Evolutionary conservation across 2,329 filamentous ascomycete genomes (phyloP).

Genomic region (Fusarium tjaetaba): DNA sequence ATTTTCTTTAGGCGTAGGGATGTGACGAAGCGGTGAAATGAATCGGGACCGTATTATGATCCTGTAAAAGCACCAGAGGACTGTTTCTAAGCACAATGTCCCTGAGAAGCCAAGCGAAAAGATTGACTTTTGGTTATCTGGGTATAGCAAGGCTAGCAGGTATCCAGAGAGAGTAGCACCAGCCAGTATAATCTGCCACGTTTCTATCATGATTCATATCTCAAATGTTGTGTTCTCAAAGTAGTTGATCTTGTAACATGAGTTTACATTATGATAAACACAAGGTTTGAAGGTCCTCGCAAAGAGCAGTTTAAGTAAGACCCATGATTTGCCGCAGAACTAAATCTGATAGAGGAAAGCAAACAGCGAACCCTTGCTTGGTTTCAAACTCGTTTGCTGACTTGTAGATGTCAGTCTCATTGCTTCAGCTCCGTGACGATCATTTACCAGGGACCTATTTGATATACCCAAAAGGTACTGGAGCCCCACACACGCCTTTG

Average conservation of each 20-base stretch:
- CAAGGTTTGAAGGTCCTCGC: not conserved
- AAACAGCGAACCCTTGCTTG: not conserved
- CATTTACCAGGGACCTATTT: not conserved
- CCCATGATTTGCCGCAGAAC: not conserved
- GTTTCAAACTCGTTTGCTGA: not conserved
- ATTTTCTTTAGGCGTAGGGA: slow-evolving; percentile 56
- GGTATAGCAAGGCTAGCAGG: not conserved
- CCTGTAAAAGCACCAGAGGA: slow-evolving; percentile 51
- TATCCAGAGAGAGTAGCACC: not conserved
- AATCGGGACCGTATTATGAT: slow-evolving; percentile 59
- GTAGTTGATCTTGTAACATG: rapidly evolving
- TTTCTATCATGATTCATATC: not conserved
- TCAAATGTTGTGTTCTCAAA: rapidly evolving
- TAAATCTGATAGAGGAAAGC: not conserved
- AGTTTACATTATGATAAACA: rapidly evolving
- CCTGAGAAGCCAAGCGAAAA: not conserved
- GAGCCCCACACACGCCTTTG: not conserved
- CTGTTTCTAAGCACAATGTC: not conserved
- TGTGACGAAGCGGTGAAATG: slow-evolving; percentile 58
- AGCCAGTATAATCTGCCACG: not conserved
- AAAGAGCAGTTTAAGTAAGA: not conserved
- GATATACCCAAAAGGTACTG: not conserved
- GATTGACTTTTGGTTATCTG: not conserved
- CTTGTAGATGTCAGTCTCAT: not conserved
- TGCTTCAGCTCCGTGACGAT: not conserved